These are phyloP conservation scores for Cinchona pubescens DNA, from an alignment of 257 asterid genomes.

Conservation along the genomic window DNA sequence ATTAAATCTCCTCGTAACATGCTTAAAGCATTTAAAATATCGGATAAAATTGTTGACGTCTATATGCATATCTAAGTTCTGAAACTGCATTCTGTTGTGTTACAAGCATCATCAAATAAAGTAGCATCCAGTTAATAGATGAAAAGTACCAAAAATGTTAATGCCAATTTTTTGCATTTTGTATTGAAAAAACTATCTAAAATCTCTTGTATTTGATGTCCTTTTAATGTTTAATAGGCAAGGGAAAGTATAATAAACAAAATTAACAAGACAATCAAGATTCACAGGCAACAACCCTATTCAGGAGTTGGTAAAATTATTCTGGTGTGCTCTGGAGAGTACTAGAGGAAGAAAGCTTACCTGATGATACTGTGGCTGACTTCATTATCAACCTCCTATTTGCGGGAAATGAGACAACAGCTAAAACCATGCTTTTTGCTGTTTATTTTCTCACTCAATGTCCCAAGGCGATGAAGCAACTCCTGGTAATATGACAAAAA, in stretches of 20 bases:
- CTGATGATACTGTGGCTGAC: constrained; percentile 79
- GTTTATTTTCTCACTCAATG: constrained; percentile 76
- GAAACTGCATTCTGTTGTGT: not conserved
- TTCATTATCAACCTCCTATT: constrained; percentile 82
- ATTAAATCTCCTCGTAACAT: not conserved
- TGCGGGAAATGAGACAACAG: constrained; percentile 93
- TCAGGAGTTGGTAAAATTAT: constrained; percentile 40
- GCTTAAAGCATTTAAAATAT: not conserved
- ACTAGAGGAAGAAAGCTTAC: constrained; percentile 73
- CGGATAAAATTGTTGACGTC: not conserved
- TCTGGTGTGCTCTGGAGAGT: constrained; percentile 69
- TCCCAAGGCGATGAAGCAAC: constrained; percentile 71
- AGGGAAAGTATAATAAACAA: constrained; percentile 66
- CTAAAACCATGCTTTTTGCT: constrained; percentile 89
- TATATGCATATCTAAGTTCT: not conserved
- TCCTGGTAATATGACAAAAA: constrained; percentile 45
- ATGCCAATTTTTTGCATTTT: not conserved
- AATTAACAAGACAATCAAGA: constrained; percentile 58
- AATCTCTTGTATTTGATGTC: not conserved
- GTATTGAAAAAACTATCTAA: not conserved
- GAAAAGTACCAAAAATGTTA: not conserved
- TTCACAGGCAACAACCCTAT: constrained; percentile 39
- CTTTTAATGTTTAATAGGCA: constrained; percentile 41
- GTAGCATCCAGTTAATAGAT: not conserved
- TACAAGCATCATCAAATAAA: not conserved